Conservation (phyloP, 768 basidiomycete genomes). For the Collybiopsis confluens region DNA sequence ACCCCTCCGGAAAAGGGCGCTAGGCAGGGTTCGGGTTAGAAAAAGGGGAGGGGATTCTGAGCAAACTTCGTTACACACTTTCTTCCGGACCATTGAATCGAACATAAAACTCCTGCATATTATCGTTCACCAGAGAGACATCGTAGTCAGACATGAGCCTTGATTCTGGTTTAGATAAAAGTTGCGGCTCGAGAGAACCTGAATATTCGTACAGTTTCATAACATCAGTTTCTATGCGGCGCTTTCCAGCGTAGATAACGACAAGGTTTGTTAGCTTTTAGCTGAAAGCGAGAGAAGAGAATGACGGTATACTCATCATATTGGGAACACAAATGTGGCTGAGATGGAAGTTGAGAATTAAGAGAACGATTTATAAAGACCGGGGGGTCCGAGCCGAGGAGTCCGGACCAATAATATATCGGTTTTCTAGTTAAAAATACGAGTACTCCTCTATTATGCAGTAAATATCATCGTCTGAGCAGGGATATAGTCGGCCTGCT, state of each 20-base stretch:
- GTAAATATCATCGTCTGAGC: constrained; percentile 55
- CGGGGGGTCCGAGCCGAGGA: too few species aligned
- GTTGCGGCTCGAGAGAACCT: not conserved
- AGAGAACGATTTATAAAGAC: constrained; percentile 3
- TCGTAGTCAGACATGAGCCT: constrained; percentile 99
- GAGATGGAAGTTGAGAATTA: constrained; percentile 15
- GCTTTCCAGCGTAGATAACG: constrained; percentile 68
- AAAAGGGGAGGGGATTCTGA: not conserved
- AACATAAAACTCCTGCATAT: constrained; percentile 98
- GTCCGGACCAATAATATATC: too few species aligned
- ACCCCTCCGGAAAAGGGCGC: constrained; percentile 97
- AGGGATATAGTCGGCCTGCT: constrained; percentile 43
- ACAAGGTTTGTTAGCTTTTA: not conserved
- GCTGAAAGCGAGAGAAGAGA: not conserved
- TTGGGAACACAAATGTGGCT: constrained; percentile 10
- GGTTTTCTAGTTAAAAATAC: constrained; percentile 26
- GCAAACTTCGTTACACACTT: constrained; percentile 45
- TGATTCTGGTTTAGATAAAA: constrained; percentile 6
- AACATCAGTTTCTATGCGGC: constrained; percentile 97
- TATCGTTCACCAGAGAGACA: constrained; percentile 95
- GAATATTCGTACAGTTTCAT: constrained; percentile 83
- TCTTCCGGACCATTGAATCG: constrained; percentile 91
- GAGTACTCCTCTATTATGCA: constrained; percentile 73
- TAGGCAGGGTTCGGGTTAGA: constrained; percentile 26
- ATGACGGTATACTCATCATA: constrained; percentile 59